These are phyloP conservation scores for Thermothelomyces thermophilus DNA, from an alignment of 2,329 filamentous ascomycete species.

Conservation along the genomic window DNA sequence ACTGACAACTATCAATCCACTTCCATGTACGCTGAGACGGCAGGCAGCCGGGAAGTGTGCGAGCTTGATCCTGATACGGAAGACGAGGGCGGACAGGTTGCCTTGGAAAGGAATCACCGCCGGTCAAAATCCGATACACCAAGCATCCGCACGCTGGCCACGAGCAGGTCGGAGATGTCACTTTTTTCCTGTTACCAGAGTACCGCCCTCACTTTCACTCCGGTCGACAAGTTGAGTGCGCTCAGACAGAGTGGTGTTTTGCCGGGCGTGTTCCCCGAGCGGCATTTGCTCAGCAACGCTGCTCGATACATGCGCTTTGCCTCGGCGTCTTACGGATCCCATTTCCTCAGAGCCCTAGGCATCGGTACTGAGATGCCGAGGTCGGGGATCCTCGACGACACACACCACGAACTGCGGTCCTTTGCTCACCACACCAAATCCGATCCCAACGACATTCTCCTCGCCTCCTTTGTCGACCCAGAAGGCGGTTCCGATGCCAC, in stretches of 20 bases:
- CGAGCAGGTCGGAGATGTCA: constrained; percentile 50
- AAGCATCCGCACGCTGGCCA: constrained; percentile 56
- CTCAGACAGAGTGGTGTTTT: constrained; percentile 48
- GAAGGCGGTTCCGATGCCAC: constrained; percentile 60
- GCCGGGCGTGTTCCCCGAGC: constrained; percentile 52
- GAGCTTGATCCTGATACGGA: constrained; percentile 33
- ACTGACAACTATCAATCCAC: constrained; percentile 35
- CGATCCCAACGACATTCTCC: constrained; percentile 50
- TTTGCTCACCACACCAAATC: constrained; percentile 59
- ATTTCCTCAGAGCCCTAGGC: constrained; percentile 57
- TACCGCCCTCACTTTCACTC: constrained; percentile 38
- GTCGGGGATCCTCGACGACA: constrained; percentile 38
- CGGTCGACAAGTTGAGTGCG: constrained; percentile 42
- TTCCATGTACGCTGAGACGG: constrained; percentile 34
- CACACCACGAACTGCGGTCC: constrained; percentile 54
- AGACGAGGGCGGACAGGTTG: constrained; percentile 15
- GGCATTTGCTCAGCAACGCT: constrained; percentile 56
- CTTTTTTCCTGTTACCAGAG: constrained; percentile 44
- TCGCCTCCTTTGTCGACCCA: constrained; percentile 65
- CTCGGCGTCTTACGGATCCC: constrained; percentile 59
- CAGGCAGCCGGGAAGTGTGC: constrained; percentile 26
- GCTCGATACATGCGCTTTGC: constrained; percentile 60
- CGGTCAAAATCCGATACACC: constrained; percentile 35
- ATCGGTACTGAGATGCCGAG: constrained; percentile 47
- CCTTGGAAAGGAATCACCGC: constrained; percentile 23